A percentile compares a stretch with the other conserved stretches of the same genome.
Conservation (phyloP, 2,329 filamentous ascomycete genomes). For the Aspergillus amoenus region DNA sequence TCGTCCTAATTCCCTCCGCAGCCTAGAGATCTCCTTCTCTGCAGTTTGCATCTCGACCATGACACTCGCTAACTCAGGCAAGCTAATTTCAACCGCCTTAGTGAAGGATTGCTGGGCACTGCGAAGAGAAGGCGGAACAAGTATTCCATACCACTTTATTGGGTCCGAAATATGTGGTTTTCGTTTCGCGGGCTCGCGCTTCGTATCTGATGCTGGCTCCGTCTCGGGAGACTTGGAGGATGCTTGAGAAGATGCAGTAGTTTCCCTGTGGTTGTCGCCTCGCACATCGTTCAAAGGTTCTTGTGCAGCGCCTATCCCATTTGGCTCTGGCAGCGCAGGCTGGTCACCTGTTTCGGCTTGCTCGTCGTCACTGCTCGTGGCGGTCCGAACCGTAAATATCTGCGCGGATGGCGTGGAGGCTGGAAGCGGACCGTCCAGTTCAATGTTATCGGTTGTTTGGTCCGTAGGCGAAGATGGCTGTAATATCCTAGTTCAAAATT, state of each 20-base stretch:
- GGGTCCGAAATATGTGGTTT: slow-evolving; percentile 40
- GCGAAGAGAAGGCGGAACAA: slow-evolving; percentile 46
- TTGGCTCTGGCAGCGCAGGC: not conserved
- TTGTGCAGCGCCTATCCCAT: not conserved
- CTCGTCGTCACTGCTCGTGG: slow-evolving; percentile 6
- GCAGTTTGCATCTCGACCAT: slow-evolving; percentile 41
- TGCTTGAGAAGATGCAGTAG: not conserved
- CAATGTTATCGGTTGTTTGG: not conserved
- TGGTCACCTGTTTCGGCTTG: slow-evolving; percentile 3
- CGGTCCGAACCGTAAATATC: slow-evolving; percentile 14
- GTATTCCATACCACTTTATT: slow-evolving; percentile 50
- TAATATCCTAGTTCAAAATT: slow-evolving; percentile 12
- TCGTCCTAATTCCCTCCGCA: slow-evolving; percentile 27
- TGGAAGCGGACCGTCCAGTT: not conserved
- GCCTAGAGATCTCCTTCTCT: slow-evolving; percentile 38
- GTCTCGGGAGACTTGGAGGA: slow-evolving; percentile 3
- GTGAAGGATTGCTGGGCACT: slow-evolving; percentile 45
- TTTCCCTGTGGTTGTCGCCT: not conserved
- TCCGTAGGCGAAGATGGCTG: slow-evolving; percentile 2
- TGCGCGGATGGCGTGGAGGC: not conserved
- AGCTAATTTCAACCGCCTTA: slow-evolving; percentile 33
- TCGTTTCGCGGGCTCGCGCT: slow-evolving; percentile 23
- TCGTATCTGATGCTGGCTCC: slow-evolving; percentile 8
- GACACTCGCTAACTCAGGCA: slow-evolving; percentile 40
- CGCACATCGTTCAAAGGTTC: not conserved